These are phyloP conservation scores for Ascochyta rabiei DNA, from an alignment of 2,329 filamentous ascomycete species.

Conservation along the genomic window DNA sequence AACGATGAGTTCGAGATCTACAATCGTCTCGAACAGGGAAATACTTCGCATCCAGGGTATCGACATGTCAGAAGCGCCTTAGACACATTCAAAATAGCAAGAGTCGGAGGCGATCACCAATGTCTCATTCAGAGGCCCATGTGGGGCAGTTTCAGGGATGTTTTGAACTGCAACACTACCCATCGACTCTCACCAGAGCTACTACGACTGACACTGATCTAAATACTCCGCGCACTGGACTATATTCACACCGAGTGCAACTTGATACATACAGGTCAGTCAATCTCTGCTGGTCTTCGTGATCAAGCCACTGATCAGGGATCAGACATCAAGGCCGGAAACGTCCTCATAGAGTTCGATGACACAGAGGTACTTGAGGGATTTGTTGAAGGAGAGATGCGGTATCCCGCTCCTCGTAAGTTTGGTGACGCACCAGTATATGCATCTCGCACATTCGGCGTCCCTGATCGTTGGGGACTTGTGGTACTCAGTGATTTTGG, in stretches of 20 bases:
- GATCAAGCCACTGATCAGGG: not conserved
- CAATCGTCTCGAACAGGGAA: conserved; percentile 10
- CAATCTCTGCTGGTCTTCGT: not conserved
- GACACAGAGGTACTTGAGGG: conserved; percentile 43
- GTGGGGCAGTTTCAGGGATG: conserved; percentile 50
- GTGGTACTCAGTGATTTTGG: conserved; percentile 43
- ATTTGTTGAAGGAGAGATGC: conserved; percentile 45
- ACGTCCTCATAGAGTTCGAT: conserved; percentile 47
- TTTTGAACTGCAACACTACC: conserved; percentile 47
- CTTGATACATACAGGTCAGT: conserved; percentile 53
- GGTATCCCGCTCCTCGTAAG: conserved; percentile 47
- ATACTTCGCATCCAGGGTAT: conserved; percentile 36
- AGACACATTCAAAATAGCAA: conserved; percentile 38
- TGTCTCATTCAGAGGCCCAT: conserved; percentile 48
- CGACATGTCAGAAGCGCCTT: conserved; percentile 40
- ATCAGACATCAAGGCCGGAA: conserved; percentile 53
- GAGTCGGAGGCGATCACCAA: conserved; percentile 38
- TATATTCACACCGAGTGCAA: conserved; percentile 52
- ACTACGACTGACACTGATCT: conserved; percentile 47
- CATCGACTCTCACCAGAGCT: conserved; percentile 49
- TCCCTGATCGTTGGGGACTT: conserved; percentile 41
- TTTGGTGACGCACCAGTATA: conserved; percentile 45
- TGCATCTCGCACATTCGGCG: conserved; percentile 42
- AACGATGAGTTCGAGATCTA: conserved; percentile 15
- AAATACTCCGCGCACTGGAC: conserved; percentile 51